Percentiles rank a stretch among this genome's conserved stretches.
Evolutionary conservation across 345 rosid genomes (phyloP).

Genomic region (Eucalyptus regnans): DNA sequence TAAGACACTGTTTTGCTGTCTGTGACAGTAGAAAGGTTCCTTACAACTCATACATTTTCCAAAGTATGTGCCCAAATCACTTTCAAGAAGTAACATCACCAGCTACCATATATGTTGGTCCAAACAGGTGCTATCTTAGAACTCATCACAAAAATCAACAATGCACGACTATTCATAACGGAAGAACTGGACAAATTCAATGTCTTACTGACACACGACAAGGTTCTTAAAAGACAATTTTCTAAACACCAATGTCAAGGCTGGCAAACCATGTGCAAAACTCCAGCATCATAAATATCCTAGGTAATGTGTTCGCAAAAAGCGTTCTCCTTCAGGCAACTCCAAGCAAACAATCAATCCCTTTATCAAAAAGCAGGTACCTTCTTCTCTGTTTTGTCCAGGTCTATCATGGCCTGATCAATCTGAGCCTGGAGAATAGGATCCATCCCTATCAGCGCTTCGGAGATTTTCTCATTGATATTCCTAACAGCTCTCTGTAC

Average conservation of each 20-base stretch:
- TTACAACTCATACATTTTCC: neutral
- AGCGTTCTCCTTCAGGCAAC: neutral
- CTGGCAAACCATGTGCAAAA: neutral
- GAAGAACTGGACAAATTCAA: neutral
- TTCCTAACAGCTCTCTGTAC: constrained; percentile 90
- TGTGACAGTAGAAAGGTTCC: neutral
- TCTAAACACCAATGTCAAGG: neutral
- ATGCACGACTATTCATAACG: neutral
- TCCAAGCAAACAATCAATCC: neutral
- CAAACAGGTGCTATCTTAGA: neutral
- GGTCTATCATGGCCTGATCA: constrained; percentile 96
- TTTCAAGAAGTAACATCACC: neutral
- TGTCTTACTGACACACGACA: neutral
- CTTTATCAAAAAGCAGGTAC: constrained; percentile 9
- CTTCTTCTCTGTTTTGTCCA: constrained; percentile 96
- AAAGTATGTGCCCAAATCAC: neutral
- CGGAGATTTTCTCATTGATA: constrained; percentile 74
- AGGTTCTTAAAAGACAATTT: neutral
- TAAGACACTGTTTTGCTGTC: neutral
- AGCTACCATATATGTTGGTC: neutral
- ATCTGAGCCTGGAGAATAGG: constrained; percentile 83
- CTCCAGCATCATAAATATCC: neutral
- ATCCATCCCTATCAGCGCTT: constrained; percentile 92
- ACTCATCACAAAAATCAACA: neutral
- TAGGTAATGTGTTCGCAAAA: neutral